Percentiles rank a stretch among this genome's conserved stretches.
phyloP scores from a whole-genome alignment of 345 rosid species.

The Dovyalis caffra region DNA sequence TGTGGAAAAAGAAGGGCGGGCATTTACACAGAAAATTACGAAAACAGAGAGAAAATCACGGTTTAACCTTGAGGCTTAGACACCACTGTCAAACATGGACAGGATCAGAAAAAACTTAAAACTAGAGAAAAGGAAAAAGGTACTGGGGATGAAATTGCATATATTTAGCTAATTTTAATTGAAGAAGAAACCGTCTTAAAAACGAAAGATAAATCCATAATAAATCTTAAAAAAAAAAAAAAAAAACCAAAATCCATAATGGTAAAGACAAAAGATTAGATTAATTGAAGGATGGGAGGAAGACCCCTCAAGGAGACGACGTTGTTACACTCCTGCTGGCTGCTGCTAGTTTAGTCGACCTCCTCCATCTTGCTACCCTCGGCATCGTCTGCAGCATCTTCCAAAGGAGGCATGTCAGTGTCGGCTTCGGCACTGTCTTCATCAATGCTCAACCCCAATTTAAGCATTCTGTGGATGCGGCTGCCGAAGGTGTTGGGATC shows the following conservation, averaged over 20 bases:
- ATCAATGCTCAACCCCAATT: conserved; percentile 17
- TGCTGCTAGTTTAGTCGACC: conserved; percentile 1
- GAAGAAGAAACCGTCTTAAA: neutral
- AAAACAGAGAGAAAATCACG: too few species aligned
- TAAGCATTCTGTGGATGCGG: conserved; percentile 23
- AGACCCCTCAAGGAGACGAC: neutral
- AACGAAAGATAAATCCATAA: too few species aligned
- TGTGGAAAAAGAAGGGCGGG: too few species aligned
- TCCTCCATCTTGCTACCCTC: conserved; percentile 27
- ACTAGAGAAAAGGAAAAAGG: neutral
- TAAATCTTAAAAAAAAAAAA: too few species aligned
- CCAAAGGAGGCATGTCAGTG: conserved; percentile 5
- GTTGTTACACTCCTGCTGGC: neutral
- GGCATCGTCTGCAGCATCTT: conserved; percentile 17
- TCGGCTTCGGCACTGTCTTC: conserved; percentile 8
- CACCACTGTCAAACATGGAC: too few species aligned
- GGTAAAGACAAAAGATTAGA: neutral
- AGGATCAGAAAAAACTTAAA: neutral
- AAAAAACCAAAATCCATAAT: neutral
- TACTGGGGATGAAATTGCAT: neutral
- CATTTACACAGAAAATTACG: too few species aligned
- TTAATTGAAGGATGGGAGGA: neutral
- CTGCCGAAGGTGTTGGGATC: conserved; percentile 25
- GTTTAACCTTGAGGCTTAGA: too few species aligned
- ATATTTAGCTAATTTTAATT: neutral